Evolutionary conservation across 2,329 filamentous ascomycete species (phyloP).

Genomic region (Aspergillus aculeatus): DNA sequence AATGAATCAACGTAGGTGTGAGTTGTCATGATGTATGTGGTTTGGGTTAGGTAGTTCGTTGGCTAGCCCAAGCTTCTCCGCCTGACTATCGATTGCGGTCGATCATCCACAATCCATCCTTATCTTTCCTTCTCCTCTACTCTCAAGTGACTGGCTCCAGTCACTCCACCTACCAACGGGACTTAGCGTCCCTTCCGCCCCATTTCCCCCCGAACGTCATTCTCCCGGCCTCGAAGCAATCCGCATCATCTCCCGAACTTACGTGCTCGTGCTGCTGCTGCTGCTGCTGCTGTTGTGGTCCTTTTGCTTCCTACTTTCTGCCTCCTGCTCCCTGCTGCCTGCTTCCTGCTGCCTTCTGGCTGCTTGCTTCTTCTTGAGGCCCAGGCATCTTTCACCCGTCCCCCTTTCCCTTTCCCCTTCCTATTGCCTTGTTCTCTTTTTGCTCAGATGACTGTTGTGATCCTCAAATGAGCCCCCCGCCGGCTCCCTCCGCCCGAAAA

Average conservation of each 20-base stretch:
- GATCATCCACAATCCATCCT: conserved; percentile 13
- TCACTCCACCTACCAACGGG: not conserved
- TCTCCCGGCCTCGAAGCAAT: conserved; percentile 16
- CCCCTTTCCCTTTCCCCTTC: conserved; percentile 6
- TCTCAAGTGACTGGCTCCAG: not conserved
- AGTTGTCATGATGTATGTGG: conserved; percentile 22
- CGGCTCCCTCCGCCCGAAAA: conserved; percentile 43
- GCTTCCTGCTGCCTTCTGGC: conserved; percentile 1
- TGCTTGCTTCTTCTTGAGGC: not conserved
- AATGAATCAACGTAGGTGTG: conserved; percentile 11
- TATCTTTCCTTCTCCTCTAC: not conserved
- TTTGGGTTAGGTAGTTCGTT: conserved; percentile 19
- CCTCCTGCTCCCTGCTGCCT: not conserved
- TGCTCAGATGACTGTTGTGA: conserved; percentile 28
- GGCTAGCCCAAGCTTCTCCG: conserved; percentile 15
- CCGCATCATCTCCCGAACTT: conserved; percentile 12
- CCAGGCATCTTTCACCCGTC: not conserved
- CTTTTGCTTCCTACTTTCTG: too few relatives aligned
- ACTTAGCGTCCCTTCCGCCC: conserved; percentile 16
- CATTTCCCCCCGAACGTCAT: conserved; percentile 32
- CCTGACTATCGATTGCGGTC: conserved; percentile 22
- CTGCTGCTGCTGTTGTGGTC: not conserved
- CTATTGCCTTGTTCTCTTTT: conserved; percentile 22
- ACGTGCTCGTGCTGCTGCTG: not conserved
- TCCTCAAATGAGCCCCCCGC: conserved; percentile 27